These are phyloP conservation scores for Candida rishiriensis DNA, from an alignment of 805 yeast species.

Conservation along the genomic window DNA sequence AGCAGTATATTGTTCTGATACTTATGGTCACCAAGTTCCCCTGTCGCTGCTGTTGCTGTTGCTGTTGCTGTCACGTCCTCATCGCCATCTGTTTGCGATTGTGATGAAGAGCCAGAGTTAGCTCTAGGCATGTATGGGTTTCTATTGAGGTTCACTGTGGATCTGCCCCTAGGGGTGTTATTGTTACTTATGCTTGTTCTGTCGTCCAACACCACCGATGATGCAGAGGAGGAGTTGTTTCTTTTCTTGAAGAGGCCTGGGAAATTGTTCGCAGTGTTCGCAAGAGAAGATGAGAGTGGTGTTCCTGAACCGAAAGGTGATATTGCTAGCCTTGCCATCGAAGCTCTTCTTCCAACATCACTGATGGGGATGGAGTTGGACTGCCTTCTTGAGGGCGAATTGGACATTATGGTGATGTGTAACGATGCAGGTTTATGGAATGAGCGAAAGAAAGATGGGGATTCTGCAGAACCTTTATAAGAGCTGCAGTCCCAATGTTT, in stretches of 20 bases:
- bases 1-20: background rate
- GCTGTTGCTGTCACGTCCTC: conserved; percentile 5
- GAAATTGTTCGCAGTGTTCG: background rate
- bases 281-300: conserved; percentile 10
- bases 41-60: background rate
- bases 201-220: conserved; percentile 21
- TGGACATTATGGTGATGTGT: conserved; percentile 8
- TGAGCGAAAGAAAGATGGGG: background rate
- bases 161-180: conserved; percentile 4
- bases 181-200: background rate
- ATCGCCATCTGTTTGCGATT: background rate
- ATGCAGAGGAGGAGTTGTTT: conserved; percentile 17
- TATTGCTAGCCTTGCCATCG: conserved; percentile 31
- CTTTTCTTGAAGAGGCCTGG: conserved; percentile 7
- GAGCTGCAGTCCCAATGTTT: too few species aligned
- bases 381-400: conserved; percentile 8
- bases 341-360: conserved; percentile 25
- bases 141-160: background rate
- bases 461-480: too few species aligned
- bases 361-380: conserved; percentile 9
- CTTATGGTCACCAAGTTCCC: background rate
- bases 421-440: background rate
- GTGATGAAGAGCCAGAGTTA: conserved; percentile 2
- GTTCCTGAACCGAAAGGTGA: conserved; percentile 21
- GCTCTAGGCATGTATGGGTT: background rate